These are phyloP conservation scores for Epichloe coenophiala DNA, from an alignment of 2,329 filamentous ascomycete species.

Conservation along the genomic window DNA sequence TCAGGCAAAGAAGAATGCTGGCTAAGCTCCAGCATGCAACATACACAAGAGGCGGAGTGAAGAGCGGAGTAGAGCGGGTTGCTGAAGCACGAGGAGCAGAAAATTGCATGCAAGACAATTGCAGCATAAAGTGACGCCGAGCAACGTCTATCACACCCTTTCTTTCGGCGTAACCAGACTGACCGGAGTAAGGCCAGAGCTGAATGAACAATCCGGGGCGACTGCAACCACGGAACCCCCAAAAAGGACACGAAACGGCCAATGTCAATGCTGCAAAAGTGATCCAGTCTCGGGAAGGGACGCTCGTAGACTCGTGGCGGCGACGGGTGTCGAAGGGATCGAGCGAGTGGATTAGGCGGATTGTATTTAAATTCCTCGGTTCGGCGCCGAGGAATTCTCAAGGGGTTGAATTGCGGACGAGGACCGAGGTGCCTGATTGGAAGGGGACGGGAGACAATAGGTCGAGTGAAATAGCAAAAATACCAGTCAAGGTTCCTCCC, in stretches of 20 bases:
- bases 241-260: constrained; percentile 6
- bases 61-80: background rate
- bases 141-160: background rate
- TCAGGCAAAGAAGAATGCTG: background rate
- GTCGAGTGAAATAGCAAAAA: constrained; percentile 17
- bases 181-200: constrained; percentile 1
- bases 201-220: constrained; percentile 10
- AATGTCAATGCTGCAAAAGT: constrained; percentile 7
- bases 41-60: background rate
- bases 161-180: background rate
- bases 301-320: constrained; percentile 14
- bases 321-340: constrained; percentile 14
- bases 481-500: constrained; percentile 26
- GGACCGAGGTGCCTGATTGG: constrained; percentile 7
- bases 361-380: constrained; percentile 27
- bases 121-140: background rate
- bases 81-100: background rate
- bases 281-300: constrained; percentile 23
- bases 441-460: constrained; percentile 1
- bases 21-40: background rate
- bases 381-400: constrained; percentile 29
- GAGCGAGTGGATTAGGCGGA: constrained; percentile 15
- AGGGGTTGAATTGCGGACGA: constrained; percentile 11
- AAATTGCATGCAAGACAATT: background rate
- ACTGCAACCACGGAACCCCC: background rate